These are phyloP conservation scores for Priceomyces castillae DNA, from an alignment of 805 yeast species.

Conservation along the genomic window DNA sequence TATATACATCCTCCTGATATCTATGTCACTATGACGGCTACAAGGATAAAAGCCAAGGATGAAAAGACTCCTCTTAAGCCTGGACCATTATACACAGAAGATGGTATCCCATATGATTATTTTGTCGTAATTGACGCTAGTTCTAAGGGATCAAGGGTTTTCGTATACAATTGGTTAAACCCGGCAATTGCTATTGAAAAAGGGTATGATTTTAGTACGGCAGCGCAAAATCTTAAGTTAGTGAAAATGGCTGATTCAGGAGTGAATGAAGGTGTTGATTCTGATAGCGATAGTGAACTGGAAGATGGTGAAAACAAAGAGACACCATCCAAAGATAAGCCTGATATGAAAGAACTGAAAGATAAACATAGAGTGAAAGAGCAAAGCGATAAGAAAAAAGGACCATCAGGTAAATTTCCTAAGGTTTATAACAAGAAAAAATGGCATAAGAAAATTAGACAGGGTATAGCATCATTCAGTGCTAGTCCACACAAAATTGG, in stretches of 20 bases:
- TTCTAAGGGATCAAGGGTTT: constrained; percentile 62
- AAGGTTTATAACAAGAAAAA: constrained; percentile 29
- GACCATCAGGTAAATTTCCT: constrained; percentile 28
- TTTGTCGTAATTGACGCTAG: constrained; percentile 65
- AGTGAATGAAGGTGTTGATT: constrained; percentile 10
- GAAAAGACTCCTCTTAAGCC: constrained; percentile 6
- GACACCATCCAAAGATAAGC: not conserved
- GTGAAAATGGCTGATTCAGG: constrained; percentile 13
- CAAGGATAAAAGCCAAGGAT: not conserved
- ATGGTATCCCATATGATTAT: constrained; percentile 56
- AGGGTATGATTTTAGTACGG: constrained; percentile 14
- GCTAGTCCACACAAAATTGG: constrained; percentile 50
- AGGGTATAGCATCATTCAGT: constrained; percentile 56
- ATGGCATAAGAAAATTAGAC: constrained; percentile 54
- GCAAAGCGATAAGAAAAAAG: constrained; percentile 4
- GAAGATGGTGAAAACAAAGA: constrained; percentile 2
- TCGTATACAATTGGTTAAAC: constrained; percentile 55
- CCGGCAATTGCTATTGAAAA: constrained; percentile 29
- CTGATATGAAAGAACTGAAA: constrained; percentile 1
- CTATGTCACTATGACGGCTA: too few relatives aligned
- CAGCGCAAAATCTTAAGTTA: constrained; percentile 7
- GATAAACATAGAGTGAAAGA: not conserved
- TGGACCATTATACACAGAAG: constrained; percentile 37
- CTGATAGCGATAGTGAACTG: constrained; percentile 6
- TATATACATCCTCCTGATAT: too few relatives aligned